Evolutionary conservation across 768 basidiomycete species (phyloP), one percentile per base, ranked within the genome.

Genomic region (Mycena filopes): DNA sequence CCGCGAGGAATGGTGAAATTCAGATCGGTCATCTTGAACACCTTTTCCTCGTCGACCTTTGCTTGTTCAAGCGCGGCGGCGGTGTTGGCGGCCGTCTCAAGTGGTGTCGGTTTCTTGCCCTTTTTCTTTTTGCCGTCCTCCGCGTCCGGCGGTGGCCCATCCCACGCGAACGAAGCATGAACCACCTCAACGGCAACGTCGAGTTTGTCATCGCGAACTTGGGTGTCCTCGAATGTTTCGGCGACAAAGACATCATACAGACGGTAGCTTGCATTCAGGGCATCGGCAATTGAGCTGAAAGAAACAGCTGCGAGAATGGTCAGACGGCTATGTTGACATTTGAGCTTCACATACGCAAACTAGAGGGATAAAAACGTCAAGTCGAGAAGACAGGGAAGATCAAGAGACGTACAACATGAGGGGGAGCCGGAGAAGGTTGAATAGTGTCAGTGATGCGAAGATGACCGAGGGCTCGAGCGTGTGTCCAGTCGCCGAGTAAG

Each of bases 91-190:
- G 63, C 65, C 47, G 60, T 63, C 51, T 65, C 66, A 31, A 51
- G 54, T 10, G 43, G 20, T 4, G 45, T 51, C 9, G 56, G 63
- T 45, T 71, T 74, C 54, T 33, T 67, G 50, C 70, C 70, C 62
- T 77, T 80, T 38, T 70, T 74, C 41, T 81, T 79, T 71, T 82
- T 81, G 31, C 69, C 76, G 25, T 77, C 79, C 29, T 78, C 82
- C 0, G 71, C 71, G 43, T 87, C 84, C 1, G 86, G 84, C 0
- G 90, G 88, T 1, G 91, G 86, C 5, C 88, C 84, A 70, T 98
- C 96, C 96, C 96, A 98, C 1, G 88, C 88, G 78, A 97, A 97
- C 13, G 88, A 84, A 7, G 88, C 95, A 57, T 84, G 82, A 50
- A 86, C 80, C 47, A 94, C 85, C 60, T 84, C 82, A 56, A 98